Evolutionary conservation across 495 filamentous ascomycete genomes (phyloP).

Genomic region (Neurospora sp.): DNA sequence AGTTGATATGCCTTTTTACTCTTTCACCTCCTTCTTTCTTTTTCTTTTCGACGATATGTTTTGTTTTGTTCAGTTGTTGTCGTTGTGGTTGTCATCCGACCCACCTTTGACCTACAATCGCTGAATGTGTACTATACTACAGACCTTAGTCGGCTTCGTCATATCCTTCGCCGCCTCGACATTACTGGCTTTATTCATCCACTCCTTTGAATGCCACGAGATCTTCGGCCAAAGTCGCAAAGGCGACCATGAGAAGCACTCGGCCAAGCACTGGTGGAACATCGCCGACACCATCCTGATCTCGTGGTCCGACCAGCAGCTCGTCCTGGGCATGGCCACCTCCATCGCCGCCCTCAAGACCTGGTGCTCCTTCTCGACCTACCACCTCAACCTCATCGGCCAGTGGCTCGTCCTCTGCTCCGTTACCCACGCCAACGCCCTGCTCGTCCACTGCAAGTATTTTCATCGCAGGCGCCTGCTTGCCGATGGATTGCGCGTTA

Average conservation of each 20-base stretch:
- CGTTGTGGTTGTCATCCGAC: not conserved
- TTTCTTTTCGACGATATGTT: not conserved
- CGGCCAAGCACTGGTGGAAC: not conserved
- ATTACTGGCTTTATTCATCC: not conserved
- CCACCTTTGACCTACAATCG: not conserved
- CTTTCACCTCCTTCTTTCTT: not conserved
- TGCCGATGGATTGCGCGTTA: not conserved
- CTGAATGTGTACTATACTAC: not conserved
- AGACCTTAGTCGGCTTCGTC: not conserved
- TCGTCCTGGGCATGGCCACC: conserved; percentile 2
- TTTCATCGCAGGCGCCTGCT: not conserved
- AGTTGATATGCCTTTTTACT: not conserved
- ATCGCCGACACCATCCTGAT: not conserved
- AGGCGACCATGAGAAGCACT: not conserved
- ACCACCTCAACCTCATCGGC: conserved; percentile 3
- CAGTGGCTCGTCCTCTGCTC: conserved; percentile 2
- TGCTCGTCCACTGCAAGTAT: conserved; percentile 2
- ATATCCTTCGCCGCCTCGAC: not conserved
- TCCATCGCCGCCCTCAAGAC: conserved; percentile 1
- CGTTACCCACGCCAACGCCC: conserved; percentile 3
- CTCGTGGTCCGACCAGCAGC: conserved; percentile 3
- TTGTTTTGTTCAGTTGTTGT: not conserved
- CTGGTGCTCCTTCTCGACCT: conserved; percentile 3
- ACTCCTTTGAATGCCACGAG: not conserved
- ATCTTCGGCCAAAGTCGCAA: not conserved